These are phyloP conservation scores for Histomonas meleagridis DNA, from an alignment of 208 protist species.

Conservation along the genomic window DNA sequence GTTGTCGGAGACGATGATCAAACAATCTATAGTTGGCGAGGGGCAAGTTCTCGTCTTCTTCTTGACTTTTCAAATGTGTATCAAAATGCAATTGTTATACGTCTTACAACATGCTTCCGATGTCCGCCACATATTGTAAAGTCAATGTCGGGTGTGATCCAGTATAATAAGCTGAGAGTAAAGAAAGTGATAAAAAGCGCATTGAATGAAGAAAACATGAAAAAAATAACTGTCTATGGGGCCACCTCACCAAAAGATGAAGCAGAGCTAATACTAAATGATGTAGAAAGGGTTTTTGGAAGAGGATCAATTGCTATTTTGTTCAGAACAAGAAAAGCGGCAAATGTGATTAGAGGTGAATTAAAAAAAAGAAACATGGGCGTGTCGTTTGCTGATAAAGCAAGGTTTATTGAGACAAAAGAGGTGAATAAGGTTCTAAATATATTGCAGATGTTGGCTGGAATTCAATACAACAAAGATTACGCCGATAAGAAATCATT, in stretches of 20 bases:
- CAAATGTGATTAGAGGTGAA: background rate
- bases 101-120: background rate
- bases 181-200: background rate
- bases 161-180: background rate
- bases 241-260: background rate
- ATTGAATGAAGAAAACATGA: background rate
- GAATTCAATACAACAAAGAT: background rate
- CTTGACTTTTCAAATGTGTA: background rate
- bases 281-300: background rate
- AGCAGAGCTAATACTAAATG: background rate
- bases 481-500: background rate
- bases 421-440: background rate
- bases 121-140: background rate
- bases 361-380: background rate
- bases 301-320: background rate
- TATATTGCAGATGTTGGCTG: background rate
- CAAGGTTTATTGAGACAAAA: background rate
- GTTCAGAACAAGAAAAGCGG: background rate
- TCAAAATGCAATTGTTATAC: background rate
- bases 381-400: background rate
- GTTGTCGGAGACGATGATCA: slow-evolving; percentile 39
- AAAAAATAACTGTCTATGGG: background rate
- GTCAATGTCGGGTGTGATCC: background rate
- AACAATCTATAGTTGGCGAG: slow-evolving; percentile 37
- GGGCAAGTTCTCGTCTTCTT: background rate